These are phyloP conservation scores for Cyberlindnera euphorbiae DNA, from an alignment of 805 yeast genomes.

Conservation along the genomic window DNA sequence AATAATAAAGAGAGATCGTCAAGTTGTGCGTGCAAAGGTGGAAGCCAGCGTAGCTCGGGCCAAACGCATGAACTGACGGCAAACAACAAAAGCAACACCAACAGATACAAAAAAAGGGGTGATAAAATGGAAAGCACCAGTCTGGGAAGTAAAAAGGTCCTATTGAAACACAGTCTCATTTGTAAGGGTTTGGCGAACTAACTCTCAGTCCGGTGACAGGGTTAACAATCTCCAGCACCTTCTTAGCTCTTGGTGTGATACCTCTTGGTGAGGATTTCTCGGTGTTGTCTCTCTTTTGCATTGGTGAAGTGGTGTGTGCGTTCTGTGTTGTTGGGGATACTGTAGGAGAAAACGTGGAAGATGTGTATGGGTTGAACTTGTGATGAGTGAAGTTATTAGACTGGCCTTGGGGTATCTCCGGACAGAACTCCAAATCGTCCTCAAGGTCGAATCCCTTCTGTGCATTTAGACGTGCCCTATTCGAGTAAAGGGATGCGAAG, in stretches of 20 bases:
- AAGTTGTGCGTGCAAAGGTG: too few species aligned
- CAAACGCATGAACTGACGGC: too few species aligned
- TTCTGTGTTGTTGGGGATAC: conserved; percentile 32
- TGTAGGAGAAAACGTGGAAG: conserved; percentile 54
- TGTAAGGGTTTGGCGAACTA: conserved; percentile 41
- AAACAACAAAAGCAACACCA: too few species aligned
- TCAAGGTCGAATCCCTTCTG: conserved; percentile 59
- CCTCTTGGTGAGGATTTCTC: conserved; percentile 33
- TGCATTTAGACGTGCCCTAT: conserved; percentile 50
- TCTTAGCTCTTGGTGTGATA: conserved; percentile 53
- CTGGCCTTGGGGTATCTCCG: conserved; percentile 30
- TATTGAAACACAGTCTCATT: conserved; percentile 9
- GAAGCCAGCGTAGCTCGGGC: too few species aligned
- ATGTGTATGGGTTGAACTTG: conserved; percentile 66
- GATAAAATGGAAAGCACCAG: too few species aligned
- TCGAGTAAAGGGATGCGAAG: conserved; percentile 36
- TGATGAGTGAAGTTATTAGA: conserved; percentile 28
- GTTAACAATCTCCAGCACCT: conserved; percentile 57
- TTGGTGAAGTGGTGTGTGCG: conserved; percentile 21
- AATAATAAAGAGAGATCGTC: too few species aligned
- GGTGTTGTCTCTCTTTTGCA: conserved; percentile 16
- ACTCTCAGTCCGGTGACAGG: conserved; percentile 57
- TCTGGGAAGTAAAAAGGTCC: neutral
- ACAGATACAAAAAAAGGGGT: too few species aligned
- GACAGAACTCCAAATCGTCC: conserved; percentile 63